A percentile compares a stretch with the other conserved stretches of the same genome.
These are phyloP conservation scores for Saccharomyces mikatae DNA, from an alignment of 805 yeast species.

Conservation along the genomic window DNA sequence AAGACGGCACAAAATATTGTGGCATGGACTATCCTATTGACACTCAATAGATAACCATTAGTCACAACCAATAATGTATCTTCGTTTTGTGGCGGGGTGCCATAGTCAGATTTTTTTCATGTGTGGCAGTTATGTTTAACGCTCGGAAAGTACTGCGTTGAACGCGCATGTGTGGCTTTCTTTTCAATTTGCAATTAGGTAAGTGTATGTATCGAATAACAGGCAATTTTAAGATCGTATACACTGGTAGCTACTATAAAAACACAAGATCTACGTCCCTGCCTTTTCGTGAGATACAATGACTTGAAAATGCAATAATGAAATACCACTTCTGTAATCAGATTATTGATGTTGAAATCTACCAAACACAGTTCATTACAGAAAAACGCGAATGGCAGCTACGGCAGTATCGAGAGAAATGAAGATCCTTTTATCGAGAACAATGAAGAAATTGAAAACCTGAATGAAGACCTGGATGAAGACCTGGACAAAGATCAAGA, in stretches of 20 bases:
- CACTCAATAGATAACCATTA: no score
- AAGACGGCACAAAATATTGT: no score
- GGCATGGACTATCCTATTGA: no score
- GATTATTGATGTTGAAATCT: neutral
- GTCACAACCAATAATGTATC: no score
- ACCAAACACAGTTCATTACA: neutral
- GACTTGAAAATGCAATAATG: neutral
- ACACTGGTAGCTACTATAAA: neutral
- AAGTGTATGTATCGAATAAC: neutral
- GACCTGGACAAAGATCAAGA: slow-evolving; percentile 6
- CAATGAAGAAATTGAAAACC: slow-evolving; percentile 1
- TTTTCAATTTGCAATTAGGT: neutral
- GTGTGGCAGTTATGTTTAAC: neutral
- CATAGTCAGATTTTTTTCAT: neutral
- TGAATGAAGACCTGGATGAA: slow-evolving; percentile 2
- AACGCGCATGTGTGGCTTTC: neutral
- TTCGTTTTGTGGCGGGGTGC: neutral
- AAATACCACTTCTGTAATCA: neutral
- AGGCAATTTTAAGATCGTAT: neutral
- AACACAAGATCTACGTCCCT: neutral
- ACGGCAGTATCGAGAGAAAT: neutral
- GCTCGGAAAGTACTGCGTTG: neutral
- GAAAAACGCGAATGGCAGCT: neutral
- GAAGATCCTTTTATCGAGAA: neutral
- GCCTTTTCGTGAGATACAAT: neutral